Evolutionary conservation across 306 rosid genomes (phyloP), one percentile per base, ranked within the genome.

Genomic region (Rubus idaeus): DNA sequence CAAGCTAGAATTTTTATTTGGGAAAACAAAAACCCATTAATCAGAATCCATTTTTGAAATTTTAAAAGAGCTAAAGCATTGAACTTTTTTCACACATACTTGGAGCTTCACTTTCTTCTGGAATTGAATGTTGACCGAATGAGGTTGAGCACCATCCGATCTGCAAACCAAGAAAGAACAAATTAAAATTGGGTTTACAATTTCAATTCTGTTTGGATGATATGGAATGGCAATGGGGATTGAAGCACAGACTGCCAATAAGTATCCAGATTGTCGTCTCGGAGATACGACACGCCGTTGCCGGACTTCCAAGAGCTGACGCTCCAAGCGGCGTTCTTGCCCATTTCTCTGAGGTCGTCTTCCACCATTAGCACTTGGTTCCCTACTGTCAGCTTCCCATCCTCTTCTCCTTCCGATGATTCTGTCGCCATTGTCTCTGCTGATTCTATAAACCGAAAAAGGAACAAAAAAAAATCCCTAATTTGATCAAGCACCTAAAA

Each of bases 231-330:
- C 1, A 30, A 23, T 4, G 35, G 46, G 75, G 6, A 44, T 70
- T 68, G 65, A 73, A 46, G 30, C 21, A 67, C 42, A 80, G 37
- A 91, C 94, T 95, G 97, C 98, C 98, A 95, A 82, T 87, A 92
- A 73, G 92, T 87, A 12, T 90, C 97, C 61, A 90, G 91, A 68
- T 88, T 95, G 63, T 86, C 90, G 58, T 92, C 98, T 11, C 93
- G 92, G 50, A 95, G 93, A 62, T 91, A 84, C 39, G 92, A 87
- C 66, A 95, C 97, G 70, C 96, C 97, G 73, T 89, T 95, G 49
- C 98, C 98, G 30, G 98, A 89, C 52, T 95, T 95, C 89, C 93
- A 95, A 49, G 98, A 90, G 83, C 98, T 92, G 62, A 95, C 97
- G 50, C 97, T 95, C 98, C 97, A 92, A 42, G 96, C 96, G 1